Conservation (phyloP, 768 basidiomycete species). For the Naganishia vaughanmartiniae region DNA sequence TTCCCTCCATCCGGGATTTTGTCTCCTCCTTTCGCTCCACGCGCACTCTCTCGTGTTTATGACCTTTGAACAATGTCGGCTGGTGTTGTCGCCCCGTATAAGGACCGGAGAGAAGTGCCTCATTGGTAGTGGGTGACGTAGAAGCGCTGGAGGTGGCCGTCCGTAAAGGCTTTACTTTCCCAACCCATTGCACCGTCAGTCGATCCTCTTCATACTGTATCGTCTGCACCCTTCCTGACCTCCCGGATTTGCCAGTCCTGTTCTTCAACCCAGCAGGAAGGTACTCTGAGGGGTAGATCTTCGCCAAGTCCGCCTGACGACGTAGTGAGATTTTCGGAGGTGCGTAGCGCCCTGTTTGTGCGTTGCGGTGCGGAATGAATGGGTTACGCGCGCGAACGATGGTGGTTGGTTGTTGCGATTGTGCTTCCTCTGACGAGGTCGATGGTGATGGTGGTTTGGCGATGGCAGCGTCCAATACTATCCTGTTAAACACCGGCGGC, state of each 20-base stretch:
- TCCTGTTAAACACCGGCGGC: slow-evolving; percentile 33
- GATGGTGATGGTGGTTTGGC: slow-evolving; percentile 30
- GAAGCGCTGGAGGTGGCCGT: neutral
- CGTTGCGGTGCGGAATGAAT: slow-evolving; percentile 32
- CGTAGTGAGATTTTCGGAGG: slow-evolving; percentile 36
- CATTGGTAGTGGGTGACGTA: neutral
- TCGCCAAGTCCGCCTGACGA: slow-evolving; percentile 39
- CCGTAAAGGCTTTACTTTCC: slow-evolving; percentile 20
- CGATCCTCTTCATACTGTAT: slow-evolving; percentile 31
- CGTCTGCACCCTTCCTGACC: neutral
- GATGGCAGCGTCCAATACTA: slow-evolving; percentile 20
- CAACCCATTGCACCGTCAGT: slow-evolving; percentile 34
- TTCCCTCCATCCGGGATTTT: slow-evolving; percentile 41
- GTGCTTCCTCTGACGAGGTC: neutral
- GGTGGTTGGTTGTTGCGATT: neutral
- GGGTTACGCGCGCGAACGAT: slow-evolving; percentile 36
- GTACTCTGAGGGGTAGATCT: slow-evolving; percentile 31
- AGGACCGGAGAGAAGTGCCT: slow-evolving; percentile 17
- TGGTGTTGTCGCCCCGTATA: slow-evolving; percentile 36
- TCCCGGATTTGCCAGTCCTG: too few species aligned
- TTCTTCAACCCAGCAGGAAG: slow-evolving; percentile 21
- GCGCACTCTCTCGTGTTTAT: slow-evolving; percentile 43
- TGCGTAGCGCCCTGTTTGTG: slow-evolving; percentile 25
- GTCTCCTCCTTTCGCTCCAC: slow-evolving; percentile 38
- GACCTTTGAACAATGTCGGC: slow-evolving; percentile 43